Evolutionary conservation across 2,329 filamentous ascomycete genomes (phyloP), one percentile per base, ranked within the genome.

Genomic region (Mycocentrospora acerina): DNA sequence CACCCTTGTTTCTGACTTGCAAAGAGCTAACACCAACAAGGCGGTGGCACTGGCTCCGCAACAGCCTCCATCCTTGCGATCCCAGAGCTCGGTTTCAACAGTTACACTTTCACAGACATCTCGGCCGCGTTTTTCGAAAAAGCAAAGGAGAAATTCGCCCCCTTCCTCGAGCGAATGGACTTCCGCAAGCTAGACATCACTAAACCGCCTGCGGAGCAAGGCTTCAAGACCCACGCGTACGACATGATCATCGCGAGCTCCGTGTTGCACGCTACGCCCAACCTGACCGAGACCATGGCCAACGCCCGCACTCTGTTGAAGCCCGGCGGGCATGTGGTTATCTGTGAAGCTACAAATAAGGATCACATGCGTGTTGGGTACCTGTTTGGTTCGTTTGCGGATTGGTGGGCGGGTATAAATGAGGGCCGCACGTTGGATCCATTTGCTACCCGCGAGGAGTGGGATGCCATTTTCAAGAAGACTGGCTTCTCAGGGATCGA

Each of bases 351-450:
- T 6, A 9, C 19, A 5, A 22, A 9, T 9, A 9, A 22, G 5
- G 19, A 9, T 22, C 5, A 5, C 5, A 22, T 22, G 19, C 19
- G 19, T 22, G 19, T 9, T 5, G n/a, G n/a, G n/a, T n/a, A n/a
- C n/a, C 52, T 64, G 2, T 62, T 71, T n/a, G 66, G 65, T 2
- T 42, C 53, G 3, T 42, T 72, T 2, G 56, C 67, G 4, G 69
- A 68, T 2, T 73, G 70, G 70, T 73, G 69, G 69, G 28, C 56
- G 1, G 46, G 49, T 18, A 24, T 18, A 2, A 37, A 45, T 8
- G 4, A 58, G 36, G 29, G 32, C 50, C 17, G 46, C 27, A 8
- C 7, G 17, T 26, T 13, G 2, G 9, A n/a, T 2, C 48, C 48
- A 2, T 10, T 13, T 2, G n/a, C 46, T 0, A 13, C 22, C 7